phyloP scores from a whole-genome alignment of 2,329 filamentous ascomycete species.

The Metarhizium sp. region DNA sequence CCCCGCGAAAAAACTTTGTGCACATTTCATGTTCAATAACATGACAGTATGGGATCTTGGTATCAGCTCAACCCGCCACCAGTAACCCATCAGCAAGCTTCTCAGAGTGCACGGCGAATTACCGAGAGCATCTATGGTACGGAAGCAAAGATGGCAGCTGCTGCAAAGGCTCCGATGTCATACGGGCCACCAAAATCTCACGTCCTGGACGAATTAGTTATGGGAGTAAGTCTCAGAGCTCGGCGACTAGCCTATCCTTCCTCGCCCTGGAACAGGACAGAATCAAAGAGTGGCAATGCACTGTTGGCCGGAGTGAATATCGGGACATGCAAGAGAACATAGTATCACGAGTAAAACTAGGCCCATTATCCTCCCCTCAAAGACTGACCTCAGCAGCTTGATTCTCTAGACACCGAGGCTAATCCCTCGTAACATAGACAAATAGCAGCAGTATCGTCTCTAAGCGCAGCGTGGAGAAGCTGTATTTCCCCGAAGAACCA shows the following conservation, averaged over 20 bases:
- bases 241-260: not conserved
- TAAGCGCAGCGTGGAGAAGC: slow-evolving; percentile 82
- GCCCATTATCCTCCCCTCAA: not conserved
- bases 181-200: slow-evolving; percentile 12
- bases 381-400: not conserved
- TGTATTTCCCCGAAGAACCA: slow-evolving; percentile 69
- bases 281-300: not conserved
- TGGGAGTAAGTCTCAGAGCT: slow-evolving; percentile 35
- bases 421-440: slow-evolving; percentile 40
- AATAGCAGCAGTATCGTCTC: slow-evolving; percentile 90
- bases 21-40: not conserved
- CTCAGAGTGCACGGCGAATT: not conserved
- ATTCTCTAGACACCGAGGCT: not conserved
- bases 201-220: slow-evolving; percentile 41
- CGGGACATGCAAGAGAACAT: too few species aligned
- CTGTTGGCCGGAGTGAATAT: too few species aligned
- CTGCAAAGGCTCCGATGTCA: not conserved
- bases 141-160: slow-evolving; percentile 2
- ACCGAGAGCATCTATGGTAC: not conserved
- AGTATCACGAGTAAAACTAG: not conserved
- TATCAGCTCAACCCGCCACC: not conserved
- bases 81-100: not conserved
- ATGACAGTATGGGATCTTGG: not conserved
- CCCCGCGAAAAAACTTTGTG: not conserved
- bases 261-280: not conserved